phyloP scores from a whole-genome alignment of 805 yeast genomes.

The Yamadazyma nakazawae region DNA sequence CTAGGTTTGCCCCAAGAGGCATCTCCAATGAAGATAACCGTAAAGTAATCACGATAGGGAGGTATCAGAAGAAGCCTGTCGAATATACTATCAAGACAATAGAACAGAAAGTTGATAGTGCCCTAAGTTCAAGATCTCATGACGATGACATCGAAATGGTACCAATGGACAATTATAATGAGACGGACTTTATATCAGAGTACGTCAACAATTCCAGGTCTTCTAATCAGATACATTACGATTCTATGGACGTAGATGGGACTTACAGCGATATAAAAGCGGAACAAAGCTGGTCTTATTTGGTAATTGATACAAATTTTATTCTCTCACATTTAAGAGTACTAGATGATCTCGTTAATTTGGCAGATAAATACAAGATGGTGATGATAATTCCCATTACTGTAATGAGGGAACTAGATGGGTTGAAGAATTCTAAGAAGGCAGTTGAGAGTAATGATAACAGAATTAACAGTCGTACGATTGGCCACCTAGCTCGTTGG shows the following conservation, averaged over 20 bases:
- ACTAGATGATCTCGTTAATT: constrained; percentile 47
- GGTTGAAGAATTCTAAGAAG: constrained; percentile 52
- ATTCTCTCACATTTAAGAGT: constrained; percentile 63
- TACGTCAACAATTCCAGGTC: constrained; percentile 20
- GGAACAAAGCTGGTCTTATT: constrained; percentile 30
- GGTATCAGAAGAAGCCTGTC: constrained; percentile 16
- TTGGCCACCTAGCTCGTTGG: constrained; percentile 60
- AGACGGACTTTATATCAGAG: constrained; percentile 42
- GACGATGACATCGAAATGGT: constrained; percentile 47
- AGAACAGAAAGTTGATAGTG: constrained; percentile 25
- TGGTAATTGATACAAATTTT: constrained; percentile 84
- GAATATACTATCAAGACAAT: constrained; percentile 22
- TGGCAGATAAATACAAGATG: constrained; percentile 43
- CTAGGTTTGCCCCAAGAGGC: constrained; percentile 37
- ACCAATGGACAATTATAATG: constrained; percentile 45
- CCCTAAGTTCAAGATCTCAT: constrained; percentile 10
- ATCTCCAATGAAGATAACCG: constrained; percentile 22
- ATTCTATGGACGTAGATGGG: constrained; percentile 20
- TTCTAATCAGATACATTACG: constrained; percentile 8
- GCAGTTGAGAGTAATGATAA: constrained; percentile 7
- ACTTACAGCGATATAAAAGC: constrained; percentile 14
- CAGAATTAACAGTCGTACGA: constrained; percentile 26
- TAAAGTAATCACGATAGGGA: constrained; percentile 25
- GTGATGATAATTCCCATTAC: constrained; percentile 64
- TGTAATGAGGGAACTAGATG: constrained; percentile 79